Evolutionary conservation across 768 basidiomycete species (phyloP), one percentile per base, ranked within the genome.

Genomic region (Russula griseocarnosa): DNA sequence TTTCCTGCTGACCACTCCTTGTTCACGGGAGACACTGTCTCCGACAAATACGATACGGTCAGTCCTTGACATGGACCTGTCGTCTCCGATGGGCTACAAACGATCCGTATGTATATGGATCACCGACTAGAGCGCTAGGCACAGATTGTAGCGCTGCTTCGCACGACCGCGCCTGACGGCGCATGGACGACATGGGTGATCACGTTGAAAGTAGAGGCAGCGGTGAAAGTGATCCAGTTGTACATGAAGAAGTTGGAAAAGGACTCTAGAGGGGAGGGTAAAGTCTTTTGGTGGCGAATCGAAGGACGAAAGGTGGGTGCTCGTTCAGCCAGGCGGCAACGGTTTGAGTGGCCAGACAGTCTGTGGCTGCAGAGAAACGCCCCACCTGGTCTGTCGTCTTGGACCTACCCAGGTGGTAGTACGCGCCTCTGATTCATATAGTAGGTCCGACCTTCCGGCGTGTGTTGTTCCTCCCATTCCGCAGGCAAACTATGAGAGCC

Each of bases 361-460:
- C 28, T 28, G 28, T 2, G 28, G 28, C 28, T 28, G 28, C 4
- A 28, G 28, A 28, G 28, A 28, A 28, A 4, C 77, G 32, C 10
- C 32, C 32, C 32, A 34, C 6, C 5, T 8, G 32, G 94, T 94
- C 78, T 98, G 96, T 52, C 96, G 86, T 55, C 97, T 89, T 42
- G 97, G 97, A 74, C 98, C 97, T 22, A 98, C 32, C 69, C 71
- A 1, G 71, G 49, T 26, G 71, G 57, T 14, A 95, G 97, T 98
- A 54, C 97, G 86, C 11, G 96, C 98, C 98, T 99, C 78, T 99
- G 97, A 74, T 99, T 96, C 55, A 99, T 97, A 74, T 96, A 99
- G 77, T 99, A 99, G 3, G 96, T 94, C n/a, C n/a, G n/a, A n/a
- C n/a, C n/a, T n/a, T n/a, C n/a, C n/a, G n/a, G n/a, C n/a, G n/a